These are phyloP conservation scores for Claviceps pazoutovae DNA, from an alignment of 2,329 filamentous ascomycete species.

Conservation along the genomic window DNA sequence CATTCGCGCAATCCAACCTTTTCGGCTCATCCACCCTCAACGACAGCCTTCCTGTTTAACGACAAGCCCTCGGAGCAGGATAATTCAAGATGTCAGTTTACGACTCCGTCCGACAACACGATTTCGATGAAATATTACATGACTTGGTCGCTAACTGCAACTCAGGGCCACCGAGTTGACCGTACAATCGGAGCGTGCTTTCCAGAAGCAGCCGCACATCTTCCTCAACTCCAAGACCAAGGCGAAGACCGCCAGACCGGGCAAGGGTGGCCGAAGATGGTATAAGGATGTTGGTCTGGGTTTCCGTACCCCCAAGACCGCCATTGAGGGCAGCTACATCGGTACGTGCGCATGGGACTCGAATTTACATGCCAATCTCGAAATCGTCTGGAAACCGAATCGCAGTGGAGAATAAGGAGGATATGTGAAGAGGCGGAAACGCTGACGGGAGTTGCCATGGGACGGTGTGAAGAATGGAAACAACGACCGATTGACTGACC, in stretches of 20 bases:
- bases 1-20: conserved; percentile 22
- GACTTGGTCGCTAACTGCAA: conserved; percentile 17
- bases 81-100: conserved; percentile 30
- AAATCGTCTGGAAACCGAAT: conserved; percentile 6
- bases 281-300: conserved; percentile 99
- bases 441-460: not conserved
- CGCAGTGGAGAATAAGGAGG: not conserved
- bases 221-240: conserved; percentile 96
- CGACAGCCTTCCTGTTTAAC: conserved; percentile 25
- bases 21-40: conserved; percentile 22
- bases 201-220: conserved; percentile 99
- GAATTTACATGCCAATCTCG: not conserved
- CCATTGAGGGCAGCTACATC: conserved; percentile 98
- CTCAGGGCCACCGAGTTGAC: conserved; percentile 96
- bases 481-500: conserved; percentile 2
- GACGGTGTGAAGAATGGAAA: not conserved
- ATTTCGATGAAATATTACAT: conserved; percentile 1
- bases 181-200: conserved; percentile 99
- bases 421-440: not conserved
- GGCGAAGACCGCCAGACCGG: conserved; percentile 68
- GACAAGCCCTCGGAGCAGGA: conserved; percentile 26
- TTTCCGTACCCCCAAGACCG: conserved; percentile 95
- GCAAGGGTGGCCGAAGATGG: conserved; percentile 86
- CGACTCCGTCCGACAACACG: conserved; percentile 3
- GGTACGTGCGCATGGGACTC: conserved; percentile 50